Evolutionary conservation across 768 basidiomycete genomes (phyloP), one percentile per base, ranked within the genome.

Genomic region (Suillus plorans): DNA sequence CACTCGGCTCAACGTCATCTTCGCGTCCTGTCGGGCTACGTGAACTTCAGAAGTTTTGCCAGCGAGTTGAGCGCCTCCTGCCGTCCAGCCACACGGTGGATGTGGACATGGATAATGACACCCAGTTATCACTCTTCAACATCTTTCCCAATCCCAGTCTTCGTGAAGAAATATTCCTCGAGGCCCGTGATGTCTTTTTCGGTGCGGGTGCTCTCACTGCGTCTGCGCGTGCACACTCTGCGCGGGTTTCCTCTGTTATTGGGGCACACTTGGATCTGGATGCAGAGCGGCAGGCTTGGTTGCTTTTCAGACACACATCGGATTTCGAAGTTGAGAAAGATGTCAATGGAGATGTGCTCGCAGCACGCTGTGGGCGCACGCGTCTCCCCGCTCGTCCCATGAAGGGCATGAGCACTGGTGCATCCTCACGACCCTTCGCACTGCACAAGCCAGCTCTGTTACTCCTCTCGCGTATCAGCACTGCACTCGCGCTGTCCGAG

Each of bases 131-230:
- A 70, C 76, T 16, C 70, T 89, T 39, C 28, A 59, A 13, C 4
- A 31, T 59, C 53, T 87, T 94, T 69, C 80, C 89, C 5, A 93
- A 94, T 71, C 86, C 90, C 5, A 77, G 84, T 0, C 72, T 96
- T 2, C 88, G 95, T 49, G 96, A 99, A 75, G 94, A 95, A 61
- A 86, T 98, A 37, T 95, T 89, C 70, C 80, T 94, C 49, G 92
- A 95, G 72, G 92, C 93, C 0, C 84, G 90, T 22, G 97, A 99
- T 73, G 86, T 97, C 28, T 98, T 99, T 79, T 94, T 97, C 68
- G 93, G 94, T 44, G 83, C 87, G 31, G 85, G 86, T 18, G 76
- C 80, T 5, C 80, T 83, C 58, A 89, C 87, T 2, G 67, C 82
- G 1, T 74, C 84, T 10, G 83, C 86, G 55, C 85, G 79, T 58